Base-by-base conservation (phyloP, 1,139 yeast species). In the Taphrina flavorubra region DNA sequence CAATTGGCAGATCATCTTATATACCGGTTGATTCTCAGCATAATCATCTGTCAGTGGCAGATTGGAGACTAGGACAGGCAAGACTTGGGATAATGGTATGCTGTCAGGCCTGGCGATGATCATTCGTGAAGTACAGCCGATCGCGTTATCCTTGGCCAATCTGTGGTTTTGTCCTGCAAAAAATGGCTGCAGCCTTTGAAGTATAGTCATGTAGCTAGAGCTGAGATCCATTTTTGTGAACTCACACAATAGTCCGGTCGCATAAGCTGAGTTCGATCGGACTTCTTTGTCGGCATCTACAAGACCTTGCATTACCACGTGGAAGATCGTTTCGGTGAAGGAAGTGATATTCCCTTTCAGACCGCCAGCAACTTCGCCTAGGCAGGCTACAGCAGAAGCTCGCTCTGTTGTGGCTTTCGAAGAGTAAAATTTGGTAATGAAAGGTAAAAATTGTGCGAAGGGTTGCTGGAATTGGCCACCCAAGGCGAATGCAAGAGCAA, bases 191-290 rank as follows among this genome's bases (percentile, higher is more conserved):
- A 94, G 83, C 71, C 89, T 86, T 78, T 86, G 86, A 76, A 95
- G 84, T 70, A 92, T 85, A 62, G 85, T 83, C 73, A 70, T 44
- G 56, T 70, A 70, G 14, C 70, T 65, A n/a, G 57, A 34, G 44
- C 68, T 57, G 51, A 70, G 51, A 44, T 70, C 70, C 20, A 51
- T 74, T 31, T 75, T 74, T 69, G 90, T 83, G 79, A 81, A 79
- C 79, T 86, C 88, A 72, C 92, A 82, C 71, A 92, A 80, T 72
- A 92, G 81, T 73, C 99, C 99, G 73, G 90, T 86, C 82, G 98
- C 99, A 77, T 91, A 94, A 18, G 98, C 97, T 69, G 98, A 95
- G 75, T 92, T 90, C 74, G 97, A 94, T 80, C 94, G 88, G 69
- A 92, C 98, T 77, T 92, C 97, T 74, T 89, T 83, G 37, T 95